phyloP scores from a whole-genome alignment of 495 filamentous ascomycete genomes.

The Podospora sp. region DNA sequence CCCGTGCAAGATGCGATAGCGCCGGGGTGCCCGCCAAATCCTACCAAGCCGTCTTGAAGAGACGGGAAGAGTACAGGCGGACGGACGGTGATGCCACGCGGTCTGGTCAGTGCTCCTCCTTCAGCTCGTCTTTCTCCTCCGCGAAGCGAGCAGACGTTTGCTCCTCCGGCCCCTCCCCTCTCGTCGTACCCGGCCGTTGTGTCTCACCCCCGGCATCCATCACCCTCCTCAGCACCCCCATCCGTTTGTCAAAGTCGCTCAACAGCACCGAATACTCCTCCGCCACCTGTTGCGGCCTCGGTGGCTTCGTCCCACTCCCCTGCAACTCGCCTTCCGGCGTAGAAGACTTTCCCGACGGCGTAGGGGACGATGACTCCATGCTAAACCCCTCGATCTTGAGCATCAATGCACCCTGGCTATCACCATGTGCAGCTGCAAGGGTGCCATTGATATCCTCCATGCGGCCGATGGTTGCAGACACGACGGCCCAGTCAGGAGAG shows the following conservation, averaged over 20 bases:
- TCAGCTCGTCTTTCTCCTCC: not conserved
- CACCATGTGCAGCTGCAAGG: constrained; percentile 31
- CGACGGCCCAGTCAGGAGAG: constrained; percentile 51
- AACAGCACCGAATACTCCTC: constrained; percentile 59
- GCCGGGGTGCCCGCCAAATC: too few relatives aligned
- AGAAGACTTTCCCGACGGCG: constrained; percentile 29
- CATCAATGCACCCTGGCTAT: constrained; percentile 55
- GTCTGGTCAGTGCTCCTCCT: not conserved
- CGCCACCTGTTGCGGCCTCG: constrained; percentile 5
- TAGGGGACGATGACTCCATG: constrained; percentile 35
- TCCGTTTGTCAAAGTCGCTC: constrained; percentile 68
- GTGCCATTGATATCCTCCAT: constrained; percentile 41
- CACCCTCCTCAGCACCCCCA: constrained; percentile 55
- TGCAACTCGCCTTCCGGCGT: constrained; percentile 31
- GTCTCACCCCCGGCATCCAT: constrained; percentile 48
- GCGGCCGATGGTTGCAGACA: constrained; percentile 42
- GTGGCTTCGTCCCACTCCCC: constrained; percentile 38
- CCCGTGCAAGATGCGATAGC: too few relatives aligned
- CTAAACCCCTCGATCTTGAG: constrained; percentile 65
- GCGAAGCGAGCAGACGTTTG: not conserved
- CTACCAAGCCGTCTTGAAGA: too few relatives aligned
- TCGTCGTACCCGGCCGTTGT: constrained; percentile 28
- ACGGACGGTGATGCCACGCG: too few relatives aligned
- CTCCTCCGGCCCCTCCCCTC: constrained; percentile 28
- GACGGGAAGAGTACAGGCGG: too few relatives aligned